These are phyloP conservation scores for Coriolopsis trogii DNA, from an alignment of 1,284 basidiomycete genomes.

Conservation along the genomic window DNA sequence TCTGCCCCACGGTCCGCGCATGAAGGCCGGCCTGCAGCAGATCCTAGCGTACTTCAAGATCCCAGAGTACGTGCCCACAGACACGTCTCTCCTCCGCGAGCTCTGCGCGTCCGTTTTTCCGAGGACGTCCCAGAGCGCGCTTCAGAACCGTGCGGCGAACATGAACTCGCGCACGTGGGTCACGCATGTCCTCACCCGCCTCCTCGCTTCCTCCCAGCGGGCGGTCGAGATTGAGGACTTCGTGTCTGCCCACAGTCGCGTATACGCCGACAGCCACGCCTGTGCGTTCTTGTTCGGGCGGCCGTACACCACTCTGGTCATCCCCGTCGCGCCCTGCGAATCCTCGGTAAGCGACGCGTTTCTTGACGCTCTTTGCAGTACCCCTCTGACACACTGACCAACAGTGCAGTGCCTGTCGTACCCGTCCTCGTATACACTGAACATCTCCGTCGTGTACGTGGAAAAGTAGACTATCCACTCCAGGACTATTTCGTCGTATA, in stretches of 20 bases:
- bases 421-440: not conserved
- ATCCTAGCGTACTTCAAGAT: conserved; percentile 27
- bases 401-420: not conserved
- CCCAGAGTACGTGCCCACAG: conserved; percentile 14
- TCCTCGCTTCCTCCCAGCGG: conserved; percentile 10
- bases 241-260: conserved; percentile 18
- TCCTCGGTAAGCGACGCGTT: not conserved
- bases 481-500: not conserved
- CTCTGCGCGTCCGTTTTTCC: conserved; percentile 19
- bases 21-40: conserved; percentile 17
- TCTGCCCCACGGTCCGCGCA: conserved; percentile 16
- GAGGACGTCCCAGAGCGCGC: conserved; percentile 13
- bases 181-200: conserved; percentile 16
- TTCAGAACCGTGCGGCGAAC: conserved; percentile 21
- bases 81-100: conserved; percentile 10
- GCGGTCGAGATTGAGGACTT: conserved; percentile 20
- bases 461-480: not conserved
- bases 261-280: conserved; percentile 6
- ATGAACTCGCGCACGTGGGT: conserved; percentile 28
- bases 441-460: too few relatives aligned
- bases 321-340: conserved; percentile 5
- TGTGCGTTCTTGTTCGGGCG: conserved; percentile 10
- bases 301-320: conserved; percentile 5
- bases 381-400: not conserved
- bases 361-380: not conserved